phyloP scores from a whole-genome alignment of 441 rosid genomes.

The Pelargonium fulgidum region DNA sequence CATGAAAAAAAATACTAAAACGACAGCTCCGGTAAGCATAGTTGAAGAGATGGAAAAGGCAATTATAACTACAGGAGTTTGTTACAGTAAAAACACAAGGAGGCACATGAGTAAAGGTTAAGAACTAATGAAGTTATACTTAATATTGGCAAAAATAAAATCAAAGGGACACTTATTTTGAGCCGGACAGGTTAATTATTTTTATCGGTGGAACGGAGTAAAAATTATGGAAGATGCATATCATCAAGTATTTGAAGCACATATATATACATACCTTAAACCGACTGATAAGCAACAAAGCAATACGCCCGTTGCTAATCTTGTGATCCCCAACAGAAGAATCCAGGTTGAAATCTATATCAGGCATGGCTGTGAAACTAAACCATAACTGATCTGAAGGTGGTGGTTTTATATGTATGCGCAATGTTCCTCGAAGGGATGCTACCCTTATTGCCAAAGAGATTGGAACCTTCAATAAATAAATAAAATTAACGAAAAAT shows the following conservation, averaged over 20 bases:
- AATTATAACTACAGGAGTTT: too few relatives aligned
- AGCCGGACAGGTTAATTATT: not conserved
- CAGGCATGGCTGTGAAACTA: conserved; percentile 86
- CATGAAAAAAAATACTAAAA: too few relatives aligned
- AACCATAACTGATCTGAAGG: conserved; percentile 94
- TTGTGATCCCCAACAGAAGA: conserved; percentile 86
- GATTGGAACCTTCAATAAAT: conserved; percentile 57
- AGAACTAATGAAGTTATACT: too few relatives aligned
- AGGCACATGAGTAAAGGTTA: too few relatives aligned
- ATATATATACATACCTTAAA: conserved; percentile 57
- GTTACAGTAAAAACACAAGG: too few relatives aligned
- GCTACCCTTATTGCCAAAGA: conserved; percentile 72
- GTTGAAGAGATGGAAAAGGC: too few relatives aligned
- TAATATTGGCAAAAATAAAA: too few relatives aligned
- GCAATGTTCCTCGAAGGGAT: conserved; percentile 74
- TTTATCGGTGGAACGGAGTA: not conserved
- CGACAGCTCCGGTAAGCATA: too few relatives aligned
- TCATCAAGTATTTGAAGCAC: not conserved
- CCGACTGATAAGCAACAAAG: conserved; percentile 59
- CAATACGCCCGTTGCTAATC: conserved; percentile 61
- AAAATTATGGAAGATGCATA: not conserved
- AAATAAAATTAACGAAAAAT: not conserved
- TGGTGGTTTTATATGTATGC: conserved; percentile 78
- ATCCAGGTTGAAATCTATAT: conserved; percentile 65
- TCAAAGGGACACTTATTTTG: too few relatives aligned